Evolutionary conservation across 2,329 filamentous ascomycete genomes (phyloP).

Genomic region (Chaetothyriales sp.): DNA sequence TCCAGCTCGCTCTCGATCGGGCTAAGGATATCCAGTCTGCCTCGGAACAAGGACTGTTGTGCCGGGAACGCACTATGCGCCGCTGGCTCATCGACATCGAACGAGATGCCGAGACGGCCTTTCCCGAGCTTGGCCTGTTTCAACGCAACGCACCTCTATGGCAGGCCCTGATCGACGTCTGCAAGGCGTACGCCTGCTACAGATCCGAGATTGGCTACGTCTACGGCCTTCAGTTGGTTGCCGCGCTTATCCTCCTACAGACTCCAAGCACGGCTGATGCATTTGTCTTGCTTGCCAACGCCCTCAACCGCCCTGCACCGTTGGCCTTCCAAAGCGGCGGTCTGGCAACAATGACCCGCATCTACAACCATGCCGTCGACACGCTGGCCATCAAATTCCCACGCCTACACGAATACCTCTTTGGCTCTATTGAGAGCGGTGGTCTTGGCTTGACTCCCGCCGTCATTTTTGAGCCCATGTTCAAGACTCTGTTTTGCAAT

Average conservation of each 20-base stretch:
- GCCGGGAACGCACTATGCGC: slow-evolving; percentile 28
- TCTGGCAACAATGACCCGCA: slow-evolving; percentile 38
- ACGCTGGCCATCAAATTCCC: slow-evolving; percentile 45
- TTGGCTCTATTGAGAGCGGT: slow-evolving; percentile 19
- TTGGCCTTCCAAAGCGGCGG: slow-evolving; percentile 47
- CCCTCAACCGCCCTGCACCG: slow-evolving; percentile 45
- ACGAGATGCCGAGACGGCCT: slow-evolving; percentile 38
- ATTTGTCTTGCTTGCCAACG: slow-evolving; percentile 45
- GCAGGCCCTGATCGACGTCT: slow-evolving; percentile 40
- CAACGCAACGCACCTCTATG: slow-evolving; percentile 39
- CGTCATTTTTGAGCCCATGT: slow-evolving; percentile 38
- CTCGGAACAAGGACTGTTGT: slow-evolving; percentile 23
- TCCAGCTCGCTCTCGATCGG: slow-evolving; percentile 40
- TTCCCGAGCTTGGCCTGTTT: slow-evolving; percentile 45
- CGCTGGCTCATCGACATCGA: slow-evolving; percentile 41
- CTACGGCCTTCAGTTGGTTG: slow-evolving; percentile 44
- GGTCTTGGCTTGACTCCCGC: slow-evolving; percentile 20
- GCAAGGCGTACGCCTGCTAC: slow-evolving; percentile 49
- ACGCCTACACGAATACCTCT: slow-evolving; percentile 38
- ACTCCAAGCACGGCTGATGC: slow-evolving; percentile 37
- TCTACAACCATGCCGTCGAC: slow-evolving; percentile 40
- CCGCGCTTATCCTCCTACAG: slow-evolving; percentile 43
- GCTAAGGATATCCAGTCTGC: slow-evolving; percentile 34
- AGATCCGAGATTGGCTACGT: slow-evolving; percentile 47
- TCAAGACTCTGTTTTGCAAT: slow-evolving; percentile 38